Percentiles rank a stretch among this genome's conserved stretches.
These are phyloP conservation scores for Saccharomycopsis crataegensis DNA, from an alignment of 1,139 yeast species.

Conservation along the genomic window DNA sequence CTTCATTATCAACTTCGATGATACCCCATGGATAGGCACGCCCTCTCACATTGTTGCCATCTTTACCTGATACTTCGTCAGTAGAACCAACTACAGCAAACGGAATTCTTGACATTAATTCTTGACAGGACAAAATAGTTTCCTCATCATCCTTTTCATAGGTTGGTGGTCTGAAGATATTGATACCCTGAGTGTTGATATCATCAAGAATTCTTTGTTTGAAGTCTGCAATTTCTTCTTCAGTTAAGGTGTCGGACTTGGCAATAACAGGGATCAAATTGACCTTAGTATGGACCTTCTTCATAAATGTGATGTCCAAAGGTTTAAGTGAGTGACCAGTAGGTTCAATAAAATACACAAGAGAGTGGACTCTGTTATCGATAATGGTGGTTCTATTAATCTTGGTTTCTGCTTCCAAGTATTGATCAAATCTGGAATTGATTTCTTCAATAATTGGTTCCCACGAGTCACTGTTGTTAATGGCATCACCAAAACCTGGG, in stretches of 20 bases:
- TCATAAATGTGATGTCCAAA: slow-evolving; percentile 84
- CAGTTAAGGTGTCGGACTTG: slow-evolving; percentile 88
- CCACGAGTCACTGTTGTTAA: slow-evolving; percentile 88
- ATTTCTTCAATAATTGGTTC: slow-evolving; percentile 89
- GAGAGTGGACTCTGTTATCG: slow-evolving; percentile 82
- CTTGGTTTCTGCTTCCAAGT: slow-evolving; percentile 85
- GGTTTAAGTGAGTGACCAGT: slow-evolving; percentile 92
- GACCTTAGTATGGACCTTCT: slow-evolving; percentile 82
- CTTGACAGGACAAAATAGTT: slow-evolving; percentile 54
- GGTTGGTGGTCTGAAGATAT: slow-evolving; percentile 70
- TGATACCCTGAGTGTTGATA: slow-evolving; percentile 66
- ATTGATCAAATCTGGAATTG: slow-evolving; percentile 76
- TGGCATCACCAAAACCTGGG: slow-evolving; percentile 90
- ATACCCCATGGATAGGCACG: slow-evolving; percentile 98
- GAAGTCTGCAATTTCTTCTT: slow-evolving; percentile 71
- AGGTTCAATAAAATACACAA: slow-evolving; percentile 89
- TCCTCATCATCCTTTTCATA: slow-evolving; percentile 88
- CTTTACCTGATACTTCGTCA: slow-evolving; percentile 58
- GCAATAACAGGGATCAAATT: slow-evolving; percentile 93
- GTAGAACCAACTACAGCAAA: slow-evolving; percentile 95
- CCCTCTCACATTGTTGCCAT: slow-evolving; percentile 83
- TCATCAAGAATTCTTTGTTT: slow-evolving; percentile 73
- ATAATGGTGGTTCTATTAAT: slow-evolving; percentile 65
- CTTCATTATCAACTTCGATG: slow-evolving; percentile 91
- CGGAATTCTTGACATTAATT: slow-evolving; percentile 68